Base-by-base conservation (phyloP, 805 yeast genomes). In the Saturnispora kantuleensis region DNA sequence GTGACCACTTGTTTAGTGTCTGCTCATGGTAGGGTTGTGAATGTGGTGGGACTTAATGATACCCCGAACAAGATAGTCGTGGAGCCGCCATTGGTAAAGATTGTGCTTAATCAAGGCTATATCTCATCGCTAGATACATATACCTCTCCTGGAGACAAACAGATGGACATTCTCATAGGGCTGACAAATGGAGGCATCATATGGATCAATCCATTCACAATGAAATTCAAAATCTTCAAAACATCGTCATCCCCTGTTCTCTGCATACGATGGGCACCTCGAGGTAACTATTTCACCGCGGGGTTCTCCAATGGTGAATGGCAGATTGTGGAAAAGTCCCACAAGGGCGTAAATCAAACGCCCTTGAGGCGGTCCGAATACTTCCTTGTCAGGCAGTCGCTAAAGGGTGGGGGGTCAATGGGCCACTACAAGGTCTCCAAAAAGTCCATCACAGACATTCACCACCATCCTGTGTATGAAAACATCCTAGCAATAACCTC, bases 231-330 rank as follows among this genome's bases (percentile, higher is more conserved):
- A 21, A 66, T 80, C 35, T 61, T 76, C 60, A 77, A 57, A 47
- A 57, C 60, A 47, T 69, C 63, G 50, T 66, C 56, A 47, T 65
- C 56, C 50, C 69, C 76, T 41, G 74, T 68, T 35, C 63, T 58
- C 40, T 73, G 69, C 43, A 59, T 70, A 49, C 64, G 59, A 50
- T 80, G 76, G 84, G 67, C 71, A 0, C 52, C 55, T 11, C 59
- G 65, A 52, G 77, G 73, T 3, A 57, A 66, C 26, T 68, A 69
- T 48, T 71, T 81, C 11, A 63, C 74, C 10, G 81, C 73, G 2
- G 86, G 82, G 1, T 80, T 70, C 54, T 67, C 76, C 26, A 79
- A 80, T 60, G 90, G 90, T 2, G 76, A 77, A 41, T 62, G 80
- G 4, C 59, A 70, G 37, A 58, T 77, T 3, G 69, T 77, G 42